These are phyloP conservation scores for Monosporozyma aquatica DNA, from an alignment of 805 yeast genomes.

Conservation along the genomic window DNA sequence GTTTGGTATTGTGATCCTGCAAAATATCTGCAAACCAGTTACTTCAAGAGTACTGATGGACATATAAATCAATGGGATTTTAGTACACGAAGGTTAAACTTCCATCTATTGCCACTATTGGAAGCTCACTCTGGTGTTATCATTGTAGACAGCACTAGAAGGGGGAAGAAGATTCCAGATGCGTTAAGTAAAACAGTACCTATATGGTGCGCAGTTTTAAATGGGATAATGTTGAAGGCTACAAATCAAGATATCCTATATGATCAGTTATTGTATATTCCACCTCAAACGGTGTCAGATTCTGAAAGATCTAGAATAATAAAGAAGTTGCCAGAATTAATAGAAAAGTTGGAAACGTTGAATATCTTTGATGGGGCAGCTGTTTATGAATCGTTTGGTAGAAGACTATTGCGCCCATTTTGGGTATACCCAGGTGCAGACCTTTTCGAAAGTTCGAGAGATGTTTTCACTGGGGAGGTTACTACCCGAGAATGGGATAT, in stretches of 20 bases:
- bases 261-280: constrained; percentile 37
- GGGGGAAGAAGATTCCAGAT: constrained; percentile 82
- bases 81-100: constrained; percentile 60
- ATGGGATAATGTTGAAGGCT: constrained; percentile 40
- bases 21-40: constrained; percentile 39
- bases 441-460: constrained; percentile 15
- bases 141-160: constrained; percentile 74
- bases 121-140: constrained; percentile 38
- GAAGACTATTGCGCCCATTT: constrained; percentile 50
- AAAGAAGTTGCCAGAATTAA: constrained; percentile 40
- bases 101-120: constrained; percentile 54
- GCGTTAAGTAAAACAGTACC: constrained; percentile 82
- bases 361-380: constrained; percentile 32
- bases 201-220: constrained; percentile 81
- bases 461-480: constrained; percentile 27
- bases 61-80: constrained; percentile 78
- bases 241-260: constrained; percentile 4
- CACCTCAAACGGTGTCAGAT: constrained; percentile 44
- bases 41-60: constrained; percentile 89
- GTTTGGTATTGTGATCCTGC: constrained; percentile 64
- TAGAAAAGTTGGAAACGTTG: constrained; percentile 34
- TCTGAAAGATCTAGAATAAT: constrained; percentile 50
- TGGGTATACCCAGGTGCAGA: constrained; percentile 57
- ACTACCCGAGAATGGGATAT: constrained; percentile 25
- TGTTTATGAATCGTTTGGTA: constrained; percentile 28